These are phyloP conservation scores for Chlamydomonas sp. DNA, from an alignment of 139 green algal genomes.

Conservation along the genomic window DNA sequence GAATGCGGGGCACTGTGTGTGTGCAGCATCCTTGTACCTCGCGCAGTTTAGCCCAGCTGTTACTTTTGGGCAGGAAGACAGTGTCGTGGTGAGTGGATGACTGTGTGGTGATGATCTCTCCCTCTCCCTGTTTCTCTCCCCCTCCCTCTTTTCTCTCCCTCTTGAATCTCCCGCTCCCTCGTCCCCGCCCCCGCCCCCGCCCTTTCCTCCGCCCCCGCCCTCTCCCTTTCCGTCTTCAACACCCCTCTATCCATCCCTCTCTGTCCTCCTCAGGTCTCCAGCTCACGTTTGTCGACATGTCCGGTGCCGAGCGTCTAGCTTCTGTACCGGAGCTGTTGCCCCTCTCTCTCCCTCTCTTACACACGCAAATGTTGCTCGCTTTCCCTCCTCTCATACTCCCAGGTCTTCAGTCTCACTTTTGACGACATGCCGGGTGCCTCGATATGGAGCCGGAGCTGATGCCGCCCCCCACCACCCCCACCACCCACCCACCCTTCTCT, in stretches of 20 bases:
- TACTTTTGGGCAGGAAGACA: slow-evolving; percentile 45
- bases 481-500: not conserved
- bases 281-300: slow-evolving; percentile 56
- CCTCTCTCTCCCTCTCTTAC: too few relatives aligned
- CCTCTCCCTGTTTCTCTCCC: not conserved
- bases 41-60: slow-evolving; percentile 50
- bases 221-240: not conserved
- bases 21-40: slow-evolving; percentile 25
- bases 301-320: slow-evolving; percentile 52
- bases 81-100: slow-evolving; percentile 35
- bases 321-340: slow-evolving; percentile 61
- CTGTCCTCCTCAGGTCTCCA: slow-evolving; percentile 38
- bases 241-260: not conserved
- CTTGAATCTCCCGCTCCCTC: too few relatives aligned
- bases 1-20: not conserved
- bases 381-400: not conserved
- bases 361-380: not conserved
- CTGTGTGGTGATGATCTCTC: not conserved
- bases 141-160: not conserved
- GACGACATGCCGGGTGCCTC: slow-evolving; percentile 30
- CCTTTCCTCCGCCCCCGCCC: not conserved
- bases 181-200: not conserved
- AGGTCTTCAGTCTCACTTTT: slow-evolving; percentile 48
- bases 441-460: not conserved
- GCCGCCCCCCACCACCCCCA: not conserved